Conservation (phyloP, 1,139 yeast species). For the Yamadazyma dendronema region DNA sequence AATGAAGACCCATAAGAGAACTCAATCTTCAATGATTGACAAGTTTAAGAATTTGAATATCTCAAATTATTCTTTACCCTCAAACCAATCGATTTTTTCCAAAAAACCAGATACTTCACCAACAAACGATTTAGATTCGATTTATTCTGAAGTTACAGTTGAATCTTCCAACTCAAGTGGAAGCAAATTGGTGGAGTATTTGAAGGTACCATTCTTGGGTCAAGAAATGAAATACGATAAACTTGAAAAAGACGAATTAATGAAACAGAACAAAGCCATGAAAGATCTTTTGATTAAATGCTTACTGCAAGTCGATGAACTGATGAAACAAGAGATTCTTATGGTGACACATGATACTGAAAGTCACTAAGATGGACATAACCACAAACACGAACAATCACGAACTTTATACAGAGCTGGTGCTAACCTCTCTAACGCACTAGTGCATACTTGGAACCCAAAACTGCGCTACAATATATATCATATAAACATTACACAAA, state of each 20-base stretch:
- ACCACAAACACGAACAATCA: no score
- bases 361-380: no score
- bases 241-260: slow-evolving; percentile 4
- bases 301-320: slow-evolving; percentile 11
- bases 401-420: no score
- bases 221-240: no score
- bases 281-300: slow-evolving; percentile 12
- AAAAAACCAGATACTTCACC: slow-evolving; percentile 17
- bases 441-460: no score
- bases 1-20: slow-evolving; percentile 17
- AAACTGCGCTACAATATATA: no score
- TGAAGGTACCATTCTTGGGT: slow-evolving; percentile 23
- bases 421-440: no score
- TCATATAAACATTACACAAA: no score
- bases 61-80: slow-evolving; percentile 15
- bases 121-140: slow-evolving; percentile 28
- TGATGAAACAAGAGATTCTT: slow-evolving; percentile 15
- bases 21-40: slow-evolving; percentile 21
- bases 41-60: slow-evolving; percentile 18
- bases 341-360: no score
- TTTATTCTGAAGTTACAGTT: slow-evolving; percentile 25
- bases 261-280: slow-evolving; percentile 9
- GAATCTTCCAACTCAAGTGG: slow-evolving; percentile 10
- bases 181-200: slow-evolving; percentile 24
- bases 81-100: slow-evolving; percentile 20